phyloP scores from a whole-genome alignment of 1,284 basidiomycete genomes.

The Trametes sp. region DNA sequence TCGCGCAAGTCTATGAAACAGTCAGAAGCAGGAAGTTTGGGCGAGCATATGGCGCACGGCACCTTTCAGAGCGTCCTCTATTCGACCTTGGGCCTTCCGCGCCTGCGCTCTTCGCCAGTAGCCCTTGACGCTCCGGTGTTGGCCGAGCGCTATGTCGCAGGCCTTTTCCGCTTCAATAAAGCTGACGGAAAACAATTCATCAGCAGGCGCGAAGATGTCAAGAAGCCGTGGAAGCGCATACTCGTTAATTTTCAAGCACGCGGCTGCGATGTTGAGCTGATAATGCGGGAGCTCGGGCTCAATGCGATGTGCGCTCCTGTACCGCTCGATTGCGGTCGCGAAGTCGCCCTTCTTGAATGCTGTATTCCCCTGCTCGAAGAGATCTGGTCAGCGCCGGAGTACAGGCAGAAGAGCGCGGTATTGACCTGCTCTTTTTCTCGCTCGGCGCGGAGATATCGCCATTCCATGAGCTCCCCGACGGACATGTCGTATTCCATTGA shows the following conservation, averaged over 20 bases:
- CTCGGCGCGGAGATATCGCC: conserved; percentile 71
- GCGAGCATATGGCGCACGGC: conserved; percentile 4
- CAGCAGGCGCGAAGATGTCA: conserved; percentile 2
- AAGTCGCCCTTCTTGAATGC: conserved; percentile 70
- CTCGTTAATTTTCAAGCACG: conserved; percentile 70
- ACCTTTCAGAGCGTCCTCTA: conserved; percentile 72
- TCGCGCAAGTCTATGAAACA: conserved; percentile 58
- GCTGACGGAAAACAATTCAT: conserved; percentile 43
- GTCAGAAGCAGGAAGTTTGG: neutral
- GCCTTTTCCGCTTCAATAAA: conserved; percentile 75
- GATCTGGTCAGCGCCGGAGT: conserved; percentile 7
- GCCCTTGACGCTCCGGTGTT: conserved; percentile 71
- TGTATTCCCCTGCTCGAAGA: conserved; percentile 58
- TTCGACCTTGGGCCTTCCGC: conserved; percentile 60
- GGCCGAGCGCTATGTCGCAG: conserved; percentile 64
- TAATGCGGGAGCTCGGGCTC: conserved; percentile 77
- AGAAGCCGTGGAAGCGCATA: conserved; percentile 37
- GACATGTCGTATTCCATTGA: conserved; percentile 60
- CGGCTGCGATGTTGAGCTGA: conserved; percentile 74
- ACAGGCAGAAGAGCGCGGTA: conserved; percentile 13
- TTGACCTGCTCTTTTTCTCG: conserved; percentile 69
- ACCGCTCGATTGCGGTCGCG: conserved; percentile 58
- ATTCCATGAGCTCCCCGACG: conserved; percentile 73
- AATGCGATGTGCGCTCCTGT: conserved; percentile 63
- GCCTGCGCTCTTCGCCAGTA: conserved; percentile 71